A percentile compares a stretch with the other conserved stretches of the same genome.
phyloP scores from a whole-genome alignment of 768 basidiomycete genomes.

The Collybia sordida region DNA sequence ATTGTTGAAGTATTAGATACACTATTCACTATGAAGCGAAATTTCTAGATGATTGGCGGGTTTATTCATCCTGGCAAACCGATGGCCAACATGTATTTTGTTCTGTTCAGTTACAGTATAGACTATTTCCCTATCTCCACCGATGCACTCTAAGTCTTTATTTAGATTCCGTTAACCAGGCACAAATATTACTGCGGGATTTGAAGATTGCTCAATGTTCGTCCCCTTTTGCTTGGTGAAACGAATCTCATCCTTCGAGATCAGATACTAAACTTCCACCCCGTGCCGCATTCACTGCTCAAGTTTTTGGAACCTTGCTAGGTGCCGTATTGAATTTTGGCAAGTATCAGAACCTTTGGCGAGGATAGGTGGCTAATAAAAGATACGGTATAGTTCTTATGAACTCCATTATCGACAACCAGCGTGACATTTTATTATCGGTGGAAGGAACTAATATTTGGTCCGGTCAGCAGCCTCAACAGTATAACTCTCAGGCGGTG shows the following conservation, averaged over 20 bases:
- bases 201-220: slow-evolving; percentile 47
- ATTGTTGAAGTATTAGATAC: slow-evolving; percentile 1
- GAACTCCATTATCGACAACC: slow-evolving; percentile 55
- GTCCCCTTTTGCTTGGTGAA: neutral
- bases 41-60: slow-evolving; percentile 57
- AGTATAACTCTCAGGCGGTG: slow-evolving; percentile 51
- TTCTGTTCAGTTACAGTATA: slow-evolving; percentile 48
- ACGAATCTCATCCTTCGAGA: neutral
- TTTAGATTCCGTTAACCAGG: slow-evolving; percentile 44
- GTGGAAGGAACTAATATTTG: slow-evolving; percentile 58
- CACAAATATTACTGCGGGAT: slow-evolving; percentile 42
- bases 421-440: slow-evolving; percentile 49
- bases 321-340: slow-evolving; percentile 47
- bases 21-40: slow-evolving; percentile 28
- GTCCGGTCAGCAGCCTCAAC: slow-evolving; percentile 47
- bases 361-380: neutral
- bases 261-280: slow-evolving; percentile 49
- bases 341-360: slow-evolving; percentile 8
- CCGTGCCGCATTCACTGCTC: slow-evolving; percentile 48
- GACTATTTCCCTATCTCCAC: neutral
- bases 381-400: slow-evolving; percentile 44
- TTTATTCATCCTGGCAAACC: slow-evolving; percentile 60
- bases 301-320: slow-evolving; percentile 47
- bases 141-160: neutral
- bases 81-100: slow-evolving; percentile 68